Conservation (phyloP, 352 stramenopile genomes). For the Phytophthora rubi region DNA sequence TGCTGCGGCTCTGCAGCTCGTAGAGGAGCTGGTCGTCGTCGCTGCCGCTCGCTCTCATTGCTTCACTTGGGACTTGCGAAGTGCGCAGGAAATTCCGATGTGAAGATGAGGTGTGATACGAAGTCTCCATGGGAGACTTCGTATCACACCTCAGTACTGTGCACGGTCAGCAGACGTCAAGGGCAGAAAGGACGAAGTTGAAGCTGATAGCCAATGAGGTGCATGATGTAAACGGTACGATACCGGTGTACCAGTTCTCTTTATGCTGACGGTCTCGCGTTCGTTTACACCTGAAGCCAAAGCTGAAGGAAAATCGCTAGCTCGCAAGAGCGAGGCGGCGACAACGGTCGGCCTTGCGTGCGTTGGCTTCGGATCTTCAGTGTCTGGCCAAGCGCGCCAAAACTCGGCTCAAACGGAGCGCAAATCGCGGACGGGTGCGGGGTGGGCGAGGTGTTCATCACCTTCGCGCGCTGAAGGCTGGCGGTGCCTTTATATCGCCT, state of each 20-base stretch:
- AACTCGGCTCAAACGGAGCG: not conserved
- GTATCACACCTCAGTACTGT: no score
- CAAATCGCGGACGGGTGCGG: not conserved
- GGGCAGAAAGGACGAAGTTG: slow-evolving; percentile 23
- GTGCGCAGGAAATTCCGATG: slow-evolving; percentile 20
- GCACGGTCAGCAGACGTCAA: slow-evolving; percentile 2
- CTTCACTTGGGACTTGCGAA: not conserved
- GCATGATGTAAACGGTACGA: slow-evolving; percentile 4
- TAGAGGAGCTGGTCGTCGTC: slow-evolving; percentile 9
- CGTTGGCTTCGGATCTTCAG: not conserved
- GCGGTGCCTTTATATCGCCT: slow-evolving; percentile 11
- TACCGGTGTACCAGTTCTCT: slow-evolving; percentile 19
- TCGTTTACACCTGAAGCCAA: not conserved
- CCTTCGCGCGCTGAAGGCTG: slow-evolving; percentile 4
- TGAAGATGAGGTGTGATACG: slow-evolving; percentile 7
- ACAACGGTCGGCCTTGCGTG: not conserved
- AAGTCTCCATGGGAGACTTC: not conserved
- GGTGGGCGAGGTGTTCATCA: slow-evolving; percentile 10
- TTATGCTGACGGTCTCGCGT: not conserved
- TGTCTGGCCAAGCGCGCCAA: not conserved
- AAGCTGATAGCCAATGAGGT: slow-evolving; percentile 33
- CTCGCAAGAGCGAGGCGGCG: not conserved
- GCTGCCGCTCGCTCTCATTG: slow-evolving; percentile 13
- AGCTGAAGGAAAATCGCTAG: not conserved
- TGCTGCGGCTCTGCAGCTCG: slow-evolving; percentile 23